Evolutionary conservation across 164 flowering plant species (phyloP).

Genomic region (Stephania yunnanensis): DNA sequence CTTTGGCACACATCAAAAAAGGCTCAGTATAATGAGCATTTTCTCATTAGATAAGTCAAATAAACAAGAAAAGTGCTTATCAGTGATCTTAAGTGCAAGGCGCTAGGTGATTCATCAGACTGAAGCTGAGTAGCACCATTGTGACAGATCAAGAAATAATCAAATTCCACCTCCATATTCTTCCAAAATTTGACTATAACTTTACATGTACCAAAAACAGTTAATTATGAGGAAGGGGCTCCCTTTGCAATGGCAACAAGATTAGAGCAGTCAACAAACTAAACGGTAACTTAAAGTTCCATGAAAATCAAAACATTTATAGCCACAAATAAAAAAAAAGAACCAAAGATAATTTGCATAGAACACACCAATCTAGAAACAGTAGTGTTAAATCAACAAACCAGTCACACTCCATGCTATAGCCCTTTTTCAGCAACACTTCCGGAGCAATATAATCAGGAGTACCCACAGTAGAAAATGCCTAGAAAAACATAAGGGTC

Average conservation of each 20-base stretch:
- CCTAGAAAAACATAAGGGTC: constrained; percentile 17
- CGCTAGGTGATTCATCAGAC: too few relatives aligned
- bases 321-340: background rate
- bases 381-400: constrained; percentile 14
- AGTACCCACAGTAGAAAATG: constrained; percentile 94
- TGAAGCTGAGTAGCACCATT: too few relatives aligned
- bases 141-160: too few relatives aligned
- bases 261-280: background rate
- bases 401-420: constrained; percentile 99
- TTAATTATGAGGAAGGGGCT: background rate
- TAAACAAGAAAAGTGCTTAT: too few relatives aligned
- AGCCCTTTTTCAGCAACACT: constrained; percentile 90
- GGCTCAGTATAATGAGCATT: too few relatives aligned
- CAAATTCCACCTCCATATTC: too few relatives aligned
- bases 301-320: background rate
- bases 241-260: background rate
- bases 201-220: too few relatives aligned
- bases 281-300: background rate
- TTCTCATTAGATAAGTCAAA: too few relatives aligned
- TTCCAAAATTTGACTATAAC: too few relatives aligned
- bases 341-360: background rate
- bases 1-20: too few relatives aligned
- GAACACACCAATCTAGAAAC: background rate
- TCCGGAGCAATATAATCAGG: constrained; percentile 99
- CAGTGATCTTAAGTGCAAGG: too few relatives aligned